These are phyloP conservation scores for Rauvolfia tetraphylla DNA, from an alignment of 257 asterid genomes.

Conservation along the genomic window DNA sequence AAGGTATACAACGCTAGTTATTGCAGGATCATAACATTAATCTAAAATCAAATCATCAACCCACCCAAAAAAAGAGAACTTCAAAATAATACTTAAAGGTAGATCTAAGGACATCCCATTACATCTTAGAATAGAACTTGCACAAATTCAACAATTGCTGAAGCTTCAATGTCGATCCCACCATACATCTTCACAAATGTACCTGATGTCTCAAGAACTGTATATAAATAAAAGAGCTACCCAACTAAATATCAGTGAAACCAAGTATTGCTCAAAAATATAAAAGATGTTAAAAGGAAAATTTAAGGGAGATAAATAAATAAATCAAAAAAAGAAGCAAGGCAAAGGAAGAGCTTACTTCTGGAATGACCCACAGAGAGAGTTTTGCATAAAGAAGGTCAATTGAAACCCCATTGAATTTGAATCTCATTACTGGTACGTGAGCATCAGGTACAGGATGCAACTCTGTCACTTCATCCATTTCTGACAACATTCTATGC, in stretches of 20 bases:
- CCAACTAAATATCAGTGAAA: background rate
- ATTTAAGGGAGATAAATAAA: background rate
- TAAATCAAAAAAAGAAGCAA: background rate
- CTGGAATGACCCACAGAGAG: constrained; percentile 37
- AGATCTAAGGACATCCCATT: background rate
- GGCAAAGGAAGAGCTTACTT: constrained; percentile 22
- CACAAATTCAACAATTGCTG: background rate
- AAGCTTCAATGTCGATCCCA: background rate
- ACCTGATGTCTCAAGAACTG: background rate
- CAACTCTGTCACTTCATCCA: constrained; percentile 35
- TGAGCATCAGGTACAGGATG: constrained; percentile 44
- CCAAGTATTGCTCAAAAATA: background rate
- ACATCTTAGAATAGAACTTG: background rate
- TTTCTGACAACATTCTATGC: constrained; percentile 33
- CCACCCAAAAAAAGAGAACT: background rate
- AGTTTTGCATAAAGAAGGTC: constrained; percentile 38
- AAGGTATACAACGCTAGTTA: background rate
- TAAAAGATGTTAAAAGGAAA: background rate
- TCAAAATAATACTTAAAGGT: background rate
- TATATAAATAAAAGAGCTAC: background rate
- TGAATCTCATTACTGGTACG: constrained; percentile 41
- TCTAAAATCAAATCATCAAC: background rate
- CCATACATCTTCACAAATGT: background rate
- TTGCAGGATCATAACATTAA: background rate
- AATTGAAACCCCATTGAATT: constrained; percentile 32